Percentiles rank a stretch among this genome's conserved stretches.
Evolutionary conservation across 768 basidiomycete species (phyloP).

Genomic region (Pholiota microspora): DNA sequence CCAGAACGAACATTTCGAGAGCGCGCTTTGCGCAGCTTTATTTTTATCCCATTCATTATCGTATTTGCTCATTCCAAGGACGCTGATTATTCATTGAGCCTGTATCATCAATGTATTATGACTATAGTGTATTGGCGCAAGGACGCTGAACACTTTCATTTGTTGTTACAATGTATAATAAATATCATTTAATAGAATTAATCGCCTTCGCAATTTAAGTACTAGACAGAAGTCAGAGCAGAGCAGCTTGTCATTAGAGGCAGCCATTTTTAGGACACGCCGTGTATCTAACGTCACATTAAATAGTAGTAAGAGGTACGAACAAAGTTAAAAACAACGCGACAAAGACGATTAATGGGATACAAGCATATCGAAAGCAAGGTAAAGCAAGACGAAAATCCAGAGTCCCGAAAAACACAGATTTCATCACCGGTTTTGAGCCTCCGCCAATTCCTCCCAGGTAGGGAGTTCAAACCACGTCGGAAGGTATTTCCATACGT

Average conservation of each 20-base stretch:
- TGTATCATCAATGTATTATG: no score
- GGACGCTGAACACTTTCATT: not conserved
- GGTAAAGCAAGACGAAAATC: not conserved
- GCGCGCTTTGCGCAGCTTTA: not conserved
- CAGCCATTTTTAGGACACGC: not conserved
- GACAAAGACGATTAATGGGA: not conserved
- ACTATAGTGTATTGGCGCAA: not conserved
- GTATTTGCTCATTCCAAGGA: no score
- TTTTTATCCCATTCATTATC: no score
- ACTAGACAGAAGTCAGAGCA: no score
- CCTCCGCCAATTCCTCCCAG: constrained; percentile 33
- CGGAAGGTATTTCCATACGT: constrained; percentile 39
- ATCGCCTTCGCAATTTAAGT: no score
- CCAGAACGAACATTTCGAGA: not conserved
- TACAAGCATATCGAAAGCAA: not conserved
- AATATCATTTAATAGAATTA: no score
- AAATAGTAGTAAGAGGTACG: not conserved
- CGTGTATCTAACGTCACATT: not conserved
- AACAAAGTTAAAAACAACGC: no score
- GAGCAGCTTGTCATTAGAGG: not conserved
- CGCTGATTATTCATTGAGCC: no score
- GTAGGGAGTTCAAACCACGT: constrained; percentile 34
- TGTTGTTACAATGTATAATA: not conserved
- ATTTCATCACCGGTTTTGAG: constrained; percentile 19
- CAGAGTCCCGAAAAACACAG: not conserved